Base-by-base conservation (phyloP, 2,329 filamentous ascomycete genomes). In the Alternaria burnsii region DNA sequence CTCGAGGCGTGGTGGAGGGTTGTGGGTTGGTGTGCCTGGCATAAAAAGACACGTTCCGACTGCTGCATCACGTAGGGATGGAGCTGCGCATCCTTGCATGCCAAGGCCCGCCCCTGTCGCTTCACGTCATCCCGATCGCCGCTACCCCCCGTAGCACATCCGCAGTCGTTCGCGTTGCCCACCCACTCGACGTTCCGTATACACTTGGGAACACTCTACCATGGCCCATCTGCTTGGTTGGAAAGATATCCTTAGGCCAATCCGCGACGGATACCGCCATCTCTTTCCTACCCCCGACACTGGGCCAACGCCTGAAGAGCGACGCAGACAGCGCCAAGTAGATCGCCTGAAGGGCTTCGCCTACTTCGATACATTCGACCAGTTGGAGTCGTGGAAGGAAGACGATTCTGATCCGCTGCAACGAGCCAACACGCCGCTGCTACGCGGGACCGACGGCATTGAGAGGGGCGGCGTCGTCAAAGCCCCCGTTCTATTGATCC, bases 341-440 rank as follows among this genome's bases (percentile, higher is more conserved):
- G 77, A 81, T 63, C 65, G 61, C 1, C 56, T 77, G 26, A 78
- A 74, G 50, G 78, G 80, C 9, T 81, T 82, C 41, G 69, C 74
- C 2, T 81, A 82, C 58, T 77, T 81, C 41, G 77, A 81, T 50
- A 76, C 72, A 9, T 80, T 82, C 43, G 72, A 77, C 8, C 74
- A 82, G 57, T 54, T 82, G 9, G 65, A 76, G 7, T 34, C 52
- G 5, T 81, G 79, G 80, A 66, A 62, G 6, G 58, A 70, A 46
- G 52, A 66, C 6, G 63, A 74, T 4, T 67, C 72, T 36, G 76
- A 80, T 61, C 70, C 74, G 28, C 44, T 79, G 1, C 79, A 81
- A 61, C 69, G 69, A 58, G 68, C 79, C 24, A 81, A 80, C 48
- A 81, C 74, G 4, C 79, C 80, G 8, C 61, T 80, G 4, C 58